Percentiles rank a stretch among this genome's conserved stretches.
phyloP scores from a whole-genome alignment of 257 asterid species.

The Craterostigma plantagineum region DNA sequence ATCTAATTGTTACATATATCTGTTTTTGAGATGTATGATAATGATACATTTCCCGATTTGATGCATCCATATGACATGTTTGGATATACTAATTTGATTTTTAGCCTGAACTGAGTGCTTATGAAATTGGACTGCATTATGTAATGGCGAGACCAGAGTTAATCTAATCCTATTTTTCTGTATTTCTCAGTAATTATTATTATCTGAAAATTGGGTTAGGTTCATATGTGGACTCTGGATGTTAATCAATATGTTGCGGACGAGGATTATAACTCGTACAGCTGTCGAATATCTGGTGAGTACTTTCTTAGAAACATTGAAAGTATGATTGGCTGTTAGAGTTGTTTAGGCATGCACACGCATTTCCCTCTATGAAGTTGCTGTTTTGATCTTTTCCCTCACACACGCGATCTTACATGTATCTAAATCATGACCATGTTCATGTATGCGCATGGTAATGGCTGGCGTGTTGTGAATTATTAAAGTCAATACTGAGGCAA shows the following conservation, averaged over 20 bases:
- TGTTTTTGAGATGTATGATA: neutral
- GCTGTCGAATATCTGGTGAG: constrained; percentile 95
- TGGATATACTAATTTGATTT: neutral
- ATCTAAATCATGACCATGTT: too few species aligned
- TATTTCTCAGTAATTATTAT: constrained; percentile 9
- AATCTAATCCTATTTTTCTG: constrained; percentile 2
- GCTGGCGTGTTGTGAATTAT: too few species aligned
- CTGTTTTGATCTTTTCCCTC: too few species aligned
- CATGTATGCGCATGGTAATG: too few species aligned
- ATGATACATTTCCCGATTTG: too few species aligned
- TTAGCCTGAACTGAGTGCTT: constrained; percentile 1
- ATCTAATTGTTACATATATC: neutral
- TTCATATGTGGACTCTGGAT: constrained; percentile 76
- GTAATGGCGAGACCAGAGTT: neutral
- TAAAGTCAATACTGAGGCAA: too few species aligned
- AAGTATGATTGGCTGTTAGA: neutral
- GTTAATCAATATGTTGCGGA: constrained; percentile 92
- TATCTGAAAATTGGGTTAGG: constrained; percentile 23
- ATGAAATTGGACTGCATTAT: too few species aligned
- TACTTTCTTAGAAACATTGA: constrained; percentile 6
- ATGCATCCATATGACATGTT: too few species aligned
- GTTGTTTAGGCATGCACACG: too few species aligned
- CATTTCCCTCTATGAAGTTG: too few species aligned
- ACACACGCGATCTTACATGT: too few species aligned
- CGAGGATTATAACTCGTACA: constrained; percentile 85